Conservation (phyloP, 345 rosid genomes). For the Ceriops tagal region DNA sequence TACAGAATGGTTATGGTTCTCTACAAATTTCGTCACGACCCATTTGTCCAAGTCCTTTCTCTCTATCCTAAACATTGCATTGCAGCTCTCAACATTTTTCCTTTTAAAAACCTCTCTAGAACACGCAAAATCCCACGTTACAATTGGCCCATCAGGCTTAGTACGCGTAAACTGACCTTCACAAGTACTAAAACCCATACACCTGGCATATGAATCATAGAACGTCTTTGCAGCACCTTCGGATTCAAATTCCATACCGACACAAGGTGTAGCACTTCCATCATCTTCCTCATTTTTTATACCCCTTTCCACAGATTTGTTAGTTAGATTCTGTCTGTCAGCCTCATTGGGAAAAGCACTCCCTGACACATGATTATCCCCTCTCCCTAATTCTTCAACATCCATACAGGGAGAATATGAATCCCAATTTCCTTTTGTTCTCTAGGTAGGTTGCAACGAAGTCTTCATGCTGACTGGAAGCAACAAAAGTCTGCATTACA, state of each 20-base stretch:
- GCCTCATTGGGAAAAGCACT: constrained; percentile 15
- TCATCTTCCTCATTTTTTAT: constrained; percentile 27
- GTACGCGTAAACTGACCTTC: constrained; percentile 53
- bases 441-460: constrained; percentile 11
- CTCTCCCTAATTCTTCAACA: constrained; percentile 25
- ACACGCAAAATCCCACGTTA: constrained; percentile 53
- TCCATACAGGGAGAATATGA: constrained; percentile 24
- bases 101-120: constrained; percentile 50
- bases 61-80: constrained; percentile 60
- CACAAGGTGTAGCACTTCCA: constrained; percentile 26
- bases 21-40: constrained; percentile 51
- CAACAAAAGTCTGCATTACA: constrained; percentile 1
- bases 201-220: constrained; percentile 50
- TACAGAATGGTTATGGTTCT: constrained; percentile 60
- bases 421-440: neutral
- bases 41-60: constrained; percentile 45
- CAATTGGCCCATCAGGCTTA: constrained; percentile 59
- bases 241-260: constrained; percentile 61
- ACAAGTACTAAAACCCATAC: constrained; percentile 42
- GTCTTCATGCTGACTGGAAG: constrained; percentile 16
- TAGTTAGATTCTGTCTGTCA: constrained; percentile 18
- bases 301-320: constrained; percentile 25
- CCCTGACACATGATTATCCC: constrained; percentile 5
- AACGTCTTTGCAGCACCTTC: constrained; percentile 49
- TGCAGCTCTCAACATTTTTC: constrained; percentile 55